Evolutionary conservation across 2,329 filamentous ascomycete species (phyloP), one percentile per base, ranked within the genome.

Genomic region (Graphium sp.): DNA sequence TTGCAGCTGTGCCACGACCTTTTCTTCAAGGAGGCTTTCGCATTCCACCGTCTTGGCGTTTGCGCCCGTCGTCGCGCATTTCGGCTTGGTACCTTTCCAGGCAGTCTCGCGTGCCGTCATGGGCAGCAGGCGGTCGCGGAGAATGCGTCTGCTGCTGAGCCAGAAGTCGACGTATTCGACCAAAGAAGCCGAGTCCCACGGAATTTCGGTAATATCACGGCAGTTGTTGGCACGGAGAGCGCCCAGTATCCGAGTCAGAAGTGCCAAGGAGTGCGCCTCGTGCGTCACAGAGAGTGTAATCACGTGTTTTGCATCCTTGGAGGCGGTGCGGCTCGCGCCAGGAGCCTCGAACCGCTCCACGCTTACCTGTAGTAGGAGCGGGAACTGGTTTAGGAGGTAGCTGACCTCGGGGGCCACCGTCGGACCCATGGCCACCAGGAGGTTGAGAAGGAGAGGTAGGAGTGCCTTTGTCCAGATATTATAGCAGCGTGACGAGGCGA

Each of bases 401-500:
- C 79, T 70, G 5, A 95, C 71, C 49, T 98, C 89, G 0, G 76
- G 71, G 0, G 84, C 85, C 26, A 92, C 72, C 2, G 81, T 78
- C 2, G 74, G 66, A 8, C 84, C 83, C 12, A 98, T 71, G 8
- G 80, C 73, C 34, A 77, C 72, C 13, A 98, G 66, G 17, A 98
- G 62, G 48, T 95, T 95, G 24, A 98, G 65, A 34, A 87, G 76
- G 12, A 98, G 58, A 0, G 89, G 89, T 4, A 98, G 60, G 32
- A 95, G 67, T 2, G 83, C 89, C 39, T 81, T 78, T 13, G 74
- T 72, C 89, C 89, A 98, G 42, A 95, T 85, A 29, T 68, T 67
- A 55, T 92, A 92, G 44, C 92, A 73, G 16, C 87, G 73, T 35
- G 73, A 69, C 0, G 67, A 55, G 2, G 75, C 63, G 4, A 70